Evolutionary conservation across 2,329 filamentous ascomycete species (phyloP).

Genomic region (Neofusicoccum kwambonambiense): DNA sequence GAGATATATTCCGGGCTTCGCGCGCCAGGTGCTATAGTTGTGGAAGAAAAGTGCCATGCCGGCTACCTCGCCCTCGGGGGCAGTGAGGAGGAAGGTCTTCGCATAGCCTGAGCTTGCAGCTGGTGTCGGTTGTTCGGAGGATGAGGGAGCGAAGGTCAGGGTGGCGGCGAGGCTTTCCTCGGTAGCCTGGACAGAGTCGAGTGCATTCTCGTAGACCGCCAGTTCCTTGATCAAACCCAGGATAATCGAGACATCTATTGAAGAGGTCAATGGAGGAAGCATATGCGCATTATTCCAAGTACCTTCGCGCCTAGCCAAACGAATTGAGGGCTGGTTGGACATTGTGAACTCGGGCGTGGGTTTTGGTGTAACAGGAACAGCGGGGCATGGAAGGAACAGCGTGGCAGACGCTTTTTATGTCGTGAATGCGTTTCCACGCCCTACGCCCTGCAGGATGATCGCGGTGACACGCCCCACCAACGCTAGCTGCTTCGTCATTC

Average conservation of each 20-base stretch:
- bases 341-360: background rate
- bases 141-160: slow-evolving; percentile 68
- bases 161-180: slow-evolving; percentile 69
- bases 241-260: slow-evolving; percentile 75
- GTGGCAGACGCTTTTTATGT: background rate
- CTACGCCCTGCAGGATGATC: slow-evolving; percentile 2
- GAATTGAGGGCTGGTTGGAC: slow-evolving; percentile 41
- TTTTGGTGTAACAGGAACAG: background rate
- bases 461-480: background rate
- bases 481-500: background rate
- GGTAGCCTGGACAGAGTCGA: slow-evolving; percentile 74
- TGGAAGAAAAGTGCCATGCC: slow-evolving; percentile 92
- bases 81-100: slow-evolving; percentile 66
- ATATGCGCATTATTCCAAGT: slow-evolving; percentile 6
- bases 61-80: slow-evolving; percentile 49
- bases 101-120: slow-evolving; percentile 59
- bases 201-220: slow-evolving; percentile 81
- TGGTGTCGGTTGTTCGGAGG: slow-evolving; percentile 19
- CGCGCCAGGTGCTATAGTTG: slow-evolving; percentile 92
- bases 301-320: slow-evolving; percentile 63
- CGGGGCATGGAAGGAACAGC: too few relatives aligned
- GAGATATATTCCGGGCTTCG: slow-evolving; percentile 84
- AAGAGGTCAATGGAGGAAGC: background rate
- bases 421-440: background rate
- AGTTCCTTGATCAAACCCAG: slow-evolving; percentile 79